Base-by-base conservation (phyloP, 148 eudicot species). In the Drosera capensis region DNA sequence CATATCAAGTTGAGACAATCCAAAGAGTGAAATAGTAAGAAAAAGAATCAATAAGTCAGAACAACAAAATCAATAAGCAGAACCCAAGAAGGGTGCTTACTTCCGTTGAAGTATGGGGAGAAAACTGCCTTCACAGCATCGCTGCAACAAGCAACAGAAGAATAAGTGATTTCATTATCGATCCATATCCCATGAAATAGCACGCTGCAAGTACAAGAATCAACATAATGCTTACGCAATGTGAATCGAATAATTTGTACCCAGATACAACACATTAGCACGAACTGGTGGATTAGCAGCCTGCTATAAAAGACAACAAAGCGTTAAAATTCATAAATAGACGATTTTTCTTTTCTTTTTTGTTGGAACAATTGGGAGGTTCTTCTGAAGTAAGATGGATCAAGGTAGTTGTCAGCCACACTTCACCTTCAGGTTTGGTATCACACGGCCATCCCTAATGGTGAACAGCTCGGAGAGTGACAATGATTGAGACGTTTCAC, bases 401-500 rank as follows among this genome's bases (percentile, higher is more conserved):
- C 40, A 48, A 31, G 19, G 40, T 30, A 26, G 18, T 25, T 9
- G 29, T 19, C 31, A 39, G 25, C 54, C 47, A 45, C 54, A 43
- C 19, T 48, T 63, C 58, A 90, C 99, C 99, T 78, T 75, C 22
- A 64, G 87, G 13, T 66, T 70, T 54, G 99, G 93, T 14, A 63
- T 74, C 49, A 90, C 75, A 34, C 36, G 45, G 43, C 84, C 99
- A 59, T 73, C 69, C 49, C 71, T 64, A 20, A 78, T 42, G 43
- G 48, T 54, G 43, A 90, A 90, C 48, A 90, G 71, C 54, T 90
- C 99, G 20, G 84, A 67, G 55, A 90, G 72, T 22, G 87, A 73
- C 56, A 90, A 58, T 20, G 99, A 90, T 55, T 90, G 99, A 39
- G 99, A 84, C 46, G 99, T 90, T 72, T 78, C 75, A 50, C 99